Evolutionary conservation across 2,329 filamentous ascomycete genomes (phyloP), one percentile per base, ranked within the genome.

Genomic region (Colletotrichum trifolii): DNA sequence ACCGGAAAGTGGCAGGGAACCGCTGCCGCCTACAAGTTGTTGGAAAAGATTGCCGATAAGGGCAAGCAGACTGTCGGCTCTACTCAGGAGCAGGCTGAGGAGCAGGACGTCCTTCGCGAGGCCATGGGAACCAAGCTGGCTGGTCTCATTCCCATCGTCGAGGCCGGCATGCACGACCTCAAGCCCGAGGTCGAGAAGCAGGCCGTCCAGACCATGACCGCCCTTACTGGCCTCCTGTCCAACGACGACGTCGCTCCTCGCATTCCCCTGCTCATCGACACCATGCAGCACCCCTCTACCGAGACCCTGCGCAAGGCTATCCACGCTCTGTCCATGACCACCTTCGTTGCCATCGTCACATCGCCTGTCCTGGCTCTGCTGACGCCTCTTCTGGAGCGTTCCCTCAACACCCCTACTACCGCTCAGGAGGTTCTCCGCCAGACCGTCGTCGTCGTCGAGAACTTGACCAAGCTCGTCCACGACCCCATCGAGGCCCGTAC

Each of bases 1-100:
- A 91, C 93, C 13, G 94, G 93, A 70, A 99, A 99, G 81, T 99
- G 96, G 96, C 96, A 99, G 81, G 96, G 96, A 66, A 93, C 92
- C 13, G 92, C 97, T 57, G 94, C 91, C 66, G 96, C 93, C 49
- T 91, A 91, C 75, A 89, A 91, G 77, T 79, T 98, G 68, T 82
- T 99, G 64, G 94, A 96, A 76, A 93, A 90, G 78, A 97, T 98
- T 91, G 96, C 96, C 52, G 92, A 97, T 76, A 97, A 96, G 83
- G 92, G 95, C 45, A 91, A 96, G 84, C 89, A 96, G 77, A 89
- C 91, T 60, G 87, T 92, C 68, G 94, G 92, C 65, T 80, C 77
- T 70, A 92, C 88, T 73, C 91, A 91, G 77, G 94, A 97, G 75
- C 90, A 96, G 75, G 93, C 96, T 69, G 83, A 87, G 63, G 89